These are phyloP conservation scores for Suhomyces emberorum DNA, from an alignment of 805 yeast genomes.

Conservation along the genomic window DNA sequence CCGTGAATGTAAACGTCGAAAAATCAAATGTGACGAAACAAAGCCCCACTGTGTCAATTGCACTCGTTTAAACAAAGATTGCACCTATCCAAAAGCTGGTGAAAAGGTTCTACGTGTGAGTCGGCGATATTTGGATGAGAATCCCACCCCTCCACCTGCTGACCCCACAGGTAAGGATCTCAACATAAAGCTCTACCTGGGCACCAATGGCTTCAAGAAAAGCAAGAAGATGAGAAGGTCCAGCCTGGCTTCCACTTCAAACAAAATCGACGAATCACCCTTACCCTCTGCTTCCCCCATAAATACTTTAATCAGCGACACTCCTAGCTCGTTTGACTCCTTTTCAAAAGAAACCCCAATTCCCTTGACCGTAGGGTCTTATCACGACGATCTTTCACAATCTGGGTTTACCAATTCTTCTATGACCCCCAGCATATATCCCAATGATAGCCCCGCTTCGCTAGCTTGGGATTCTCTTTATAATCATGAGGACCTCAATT, in stretches of 20 bases:
- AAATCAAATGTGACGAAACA: conserved; percentile 39
- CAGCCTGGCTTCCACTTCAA: background rate
- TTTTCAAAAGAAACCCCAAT: background rate
- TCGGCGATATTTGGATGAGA: conserved; percentile 6
- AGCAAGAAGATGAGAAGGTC: conserved; percentile 1
- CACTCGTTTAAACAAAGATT: conserved; percentile 27
- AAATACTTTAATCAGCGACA: background rate
- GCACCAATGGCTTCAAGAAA: conserved; percentile 8
- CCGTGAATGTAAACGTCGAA: conserved; percentile 40
- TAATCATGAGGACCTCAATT: conserved; percentile 30
- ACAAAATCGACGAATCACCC: conserved; percentile 1
- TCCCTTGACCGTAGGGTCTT: background rate
- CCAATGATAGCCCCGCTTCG: conserved; percentile 3
- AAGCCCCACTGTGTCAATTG: conserved; percentile 34
- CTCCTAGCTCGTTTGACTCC: conserved; percentile 1
- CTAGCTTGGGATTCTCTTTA: conserved; percentile 6
- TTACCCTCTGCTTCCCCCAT: conserved; percentile 1
- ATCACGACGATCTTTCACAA: background rate
- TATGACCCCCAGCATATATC: background rate
- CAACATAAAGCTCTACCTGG: conserved; percentile 8
- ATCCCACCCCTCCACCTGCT: conserved; percentile 3
- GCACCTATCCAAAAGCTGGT: conserved; percentile 35
- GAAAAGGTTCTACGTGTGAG: conserved; percentile 33
- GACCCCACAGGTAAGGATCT: conserved; percentile 1
- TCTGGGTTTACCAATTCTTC: background rate